Percentiles rank a stretch among this genome's conserved stretches.
Evolutionary conservation across 768 basidiomycete genomes (phyloP).

Genomic region (Tephrocybe rancida): DNA sequence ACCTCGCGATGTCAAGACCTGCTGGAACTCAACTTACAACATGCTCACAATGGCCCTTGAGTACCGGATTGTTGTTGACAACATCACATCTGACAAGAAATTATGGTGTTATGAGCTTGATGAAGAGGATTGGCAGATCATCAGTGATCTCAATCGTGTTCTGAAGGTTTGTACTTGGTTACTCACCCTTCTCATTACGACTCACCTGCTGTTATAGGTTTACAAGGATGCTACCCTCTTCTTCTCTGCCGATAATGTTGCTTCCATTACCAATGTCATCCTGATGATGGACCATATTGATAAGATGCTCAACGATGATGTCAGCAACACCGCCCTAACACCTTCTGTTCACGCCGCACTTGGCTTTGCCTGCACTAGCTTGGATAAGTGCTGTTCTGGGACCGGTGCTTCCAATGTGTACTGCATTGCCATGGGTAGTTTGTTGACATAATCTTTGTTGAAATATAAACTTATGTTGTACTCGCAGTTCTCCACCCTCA

Average conservation of each 20-base stretch:
- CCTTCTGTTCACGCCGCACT: neutral
- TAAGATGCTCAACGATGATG: conserved; percentile 13
- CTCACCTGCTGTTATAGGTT: too few relatives aligned
- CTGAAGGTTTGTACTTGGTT: conserved; percentile 5
- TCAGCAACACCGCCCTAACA: conserved; percentile 1
- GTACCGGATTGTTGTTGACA: conserved; percentile 24
- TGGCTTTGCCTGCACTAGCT: neutral
- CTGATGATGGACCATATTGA: conserved; percentile 30
- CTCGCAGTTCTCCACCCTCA: conserved; percentile 1
- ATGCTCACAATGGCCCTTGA: conserved; percentile 30
- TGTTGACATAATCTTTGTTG: neutral
- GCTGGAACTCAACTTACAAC: conserved; percentile 36
- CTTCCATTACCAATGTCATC: conserved; percentile 12
- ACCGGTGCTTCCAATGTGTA: conserved; percentile 5
- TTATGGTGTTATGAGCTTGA: conserved; percentile 11
- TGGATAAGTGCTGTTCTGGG: conserved; percentile 6
- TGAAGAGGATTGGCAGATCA: conserved; percentile 22
- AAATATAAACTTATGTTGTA: neutral
- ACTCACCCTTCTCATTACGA: too few relatives aligned
- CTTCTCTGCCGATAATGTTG: neutral
- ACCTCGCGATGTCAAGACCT: conserved; percentile 31
- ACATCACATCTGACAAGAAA: conserved; percentile 16
- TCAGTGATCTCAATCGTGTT: conserved; percentile 18
- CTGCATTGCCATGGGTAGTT: neutral
- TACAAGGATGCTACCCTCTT: neutral